Evolutionary conservation across 495 filamentous ascomycete species (phyloP).

Genomic region (Saxophila tyrrhenica): DNA sequence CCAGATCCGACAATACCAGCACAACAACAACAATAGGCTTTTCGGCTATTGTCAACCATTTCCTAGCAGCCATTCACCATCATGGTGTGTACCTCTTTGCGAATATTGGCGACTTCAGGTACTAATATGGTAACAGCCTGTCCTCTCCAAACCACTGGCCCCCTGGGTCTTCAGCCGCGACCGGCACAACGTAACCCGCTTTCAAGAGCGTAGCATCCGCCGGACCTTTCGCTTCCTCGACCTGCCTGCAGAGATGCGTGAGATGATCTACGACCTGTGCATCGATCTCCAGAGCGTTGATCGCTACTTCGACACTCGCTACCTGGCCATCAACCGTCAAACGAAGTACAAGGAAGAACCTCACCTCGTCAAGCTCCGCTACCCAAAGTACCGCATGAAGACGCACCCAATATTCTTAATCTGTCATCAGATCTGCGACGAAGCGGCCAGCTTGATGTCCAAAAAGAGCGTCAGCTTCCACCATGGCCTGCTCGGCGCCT

Average conservation of each 20-base stretch:
- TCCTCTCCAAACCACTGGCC: background rate
- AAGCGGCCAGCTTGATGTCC: conserved; percentile 1
- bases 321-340: background rate
- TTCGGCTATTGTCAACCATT: background rate
- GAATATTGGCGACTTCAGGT: background rate
- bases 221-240: conserved; percentile 14
- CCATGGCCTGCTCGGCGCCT: conserved; percentile 15
- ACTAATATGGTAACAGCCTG: background rate
- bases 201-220: conserved; percentile 6
- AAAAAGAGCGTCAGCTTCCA: conserved; percentile 9
- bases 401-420: conserved; percentile 20
- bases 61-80: background rate
- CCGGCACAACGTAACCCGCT: background rate
- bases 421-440: conserved; percentile 16
- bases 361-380: background rate
- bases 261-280: conserved; percentile 15
- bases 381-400: conserved; percentile 15
- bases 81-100: background rate
- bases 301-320: conserved; percentile 8
- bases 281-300: conserved; percentile 8
- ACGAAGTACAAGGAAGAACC: conserved; percentile 13
- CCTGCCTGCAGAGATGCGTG: conserved; percentile 17
- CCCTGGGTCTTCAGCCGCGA: background rate
- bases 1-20: too few species aligned
- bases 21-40: background rate